A percentile compares a stretch with the other conserved stretches of the same genome.
phyloP scores from a whole-genome alignment of 345 rosid species.

The Erodium maritimum region DNA sequence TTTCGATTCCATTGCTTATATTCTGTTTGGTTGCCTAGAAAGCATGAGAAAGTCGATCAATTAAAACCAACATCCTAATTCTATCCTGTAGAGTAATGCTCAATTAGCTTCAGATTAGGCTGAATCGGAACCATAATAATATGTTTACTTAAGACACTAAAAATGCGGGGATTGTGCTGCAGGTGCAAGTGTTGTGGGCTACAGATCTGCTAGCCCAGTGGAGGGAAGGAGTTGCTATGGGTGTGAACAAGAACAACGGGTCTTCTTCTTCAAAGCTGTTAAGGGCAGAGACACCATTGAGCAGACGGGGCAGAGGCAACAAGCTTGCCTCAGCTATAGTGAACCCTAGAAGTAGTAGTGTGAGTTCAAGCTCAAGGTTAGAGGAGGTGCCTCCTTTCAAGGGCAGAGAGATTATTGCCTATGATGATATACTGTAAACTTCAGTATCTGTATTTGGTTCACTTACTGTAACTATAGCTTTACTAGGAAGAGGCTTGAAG shows the following conservation, averaged over 20 bases:
- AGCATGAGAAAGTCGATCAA: no score
- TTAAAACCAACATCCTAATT: no score
- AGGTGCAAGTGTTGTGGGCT: conserved; percentile 72
- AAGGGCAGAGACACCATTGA: conserved; percentile 53
- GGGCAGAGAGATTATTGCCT: conserved; percentile 61
- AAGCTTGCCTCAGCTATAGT: conserved; percentile 70
- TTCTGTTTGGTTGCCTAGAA: no score
- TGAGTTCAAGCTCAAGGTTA: no score
- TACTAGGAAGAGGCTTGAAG: no score
- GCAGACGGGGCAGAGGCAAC: conserved; percentile 62
- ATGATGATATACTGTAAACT: conserved; percentile 57
- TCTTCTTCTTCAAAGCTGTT: conserved; percentile 51
- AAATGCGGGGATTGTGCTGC: conserved; percentile 12
- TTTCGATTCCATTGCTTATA: no score
- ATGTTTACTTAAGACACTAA: background rate
- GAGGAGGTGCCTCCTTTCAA: conserved; percentile 20
- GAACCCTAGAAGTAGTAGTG: conserved; percentile 26
- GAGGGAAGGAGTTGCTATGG: conserved; percentile 51
- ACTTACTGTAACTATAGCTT: no score
- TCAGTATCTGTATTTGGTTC: no score
- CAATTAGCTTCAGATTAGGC: background rate
- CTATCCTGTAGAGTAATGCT: background rate
- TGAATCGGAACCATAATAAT: background rate
- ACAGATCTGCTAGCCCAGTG: conserved; percentile 65
- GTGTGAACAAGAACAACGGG: conserved; percentile 20